Evolutionary conservation across 164 flowering plant genomes (phyloP).

Genomic region (Nelumbo lutea): DNA sequence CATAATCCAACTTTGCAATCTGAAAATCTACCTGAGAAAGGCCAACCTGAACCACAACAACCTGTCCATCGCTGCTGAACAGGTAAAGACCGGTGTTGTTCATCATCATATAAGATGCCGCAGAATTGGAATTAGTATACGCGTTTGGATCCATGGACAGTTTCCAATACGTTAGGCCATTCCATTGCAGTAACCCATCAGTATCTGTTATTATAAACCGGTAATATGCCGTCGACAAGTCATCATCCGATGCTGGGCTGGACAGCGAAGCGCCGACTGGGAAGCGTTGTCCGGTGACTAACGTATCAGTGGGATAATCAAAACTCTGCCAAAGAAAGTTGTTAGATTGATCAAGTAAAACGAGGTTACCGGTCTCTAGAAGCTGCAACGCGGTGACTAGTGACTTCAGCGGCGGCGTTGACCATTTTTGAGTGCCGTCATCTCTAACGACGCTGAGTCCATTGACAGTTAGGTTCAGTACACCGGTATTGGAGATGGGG

Average conservation of each 20-base stretch:
- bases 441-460: slow-evolving; percentile 44
- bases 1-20: slow-evolving; percentile 39
- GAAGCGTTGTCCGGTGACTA: slow-evolving; percentile 61
- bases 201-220: slow-evolving; percentile 28
- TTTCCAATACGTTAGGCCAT: slow-evolving; percentile 53
- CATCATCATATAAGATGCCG: slow-evolving; percentile 36
- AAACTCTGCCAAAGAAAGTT: slow-evolving; percentile 69
- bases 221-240: slow-evolving; percentile 50
- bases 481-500: slow-evolving; percentile 51
- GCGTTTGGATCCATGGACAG: slow-evolving; percentile 57
- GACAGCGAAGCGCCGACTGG: slow-evolving; percentile 26
- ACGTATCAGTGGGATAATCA: slow-evolving; percentile 55
- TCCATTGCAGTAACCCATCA: slow-evolving; percentile 62
- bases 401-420: slow-evolving; percentile 46
- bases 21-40: slow-evolving; percentile 41
- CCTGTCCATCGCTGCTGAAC: slow-evolving; percentile 34
- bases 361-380: slow-evolving; percentile 60
- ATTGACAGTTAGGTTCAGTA: slow-evolving; percentile 33
- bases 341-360: slow-evolving; percentile 52
- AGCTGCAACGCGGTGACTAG: slow-evolving; percentile 38
- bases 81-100: slow-evolving; percentile 59
- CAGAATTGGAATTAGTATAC: slow-evolving; percentile 29
- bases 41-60: slow-evolving; percentile 38
- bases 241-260: slow-evolving; percentile 28
- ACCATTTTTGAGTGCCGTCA: slow-evolving; percentile 43